Evolutionary conservation across 2,329 filamentous ascomycete genomes (phyloP).

Genomic region (Aspergillus hiratsukae): DNA sequence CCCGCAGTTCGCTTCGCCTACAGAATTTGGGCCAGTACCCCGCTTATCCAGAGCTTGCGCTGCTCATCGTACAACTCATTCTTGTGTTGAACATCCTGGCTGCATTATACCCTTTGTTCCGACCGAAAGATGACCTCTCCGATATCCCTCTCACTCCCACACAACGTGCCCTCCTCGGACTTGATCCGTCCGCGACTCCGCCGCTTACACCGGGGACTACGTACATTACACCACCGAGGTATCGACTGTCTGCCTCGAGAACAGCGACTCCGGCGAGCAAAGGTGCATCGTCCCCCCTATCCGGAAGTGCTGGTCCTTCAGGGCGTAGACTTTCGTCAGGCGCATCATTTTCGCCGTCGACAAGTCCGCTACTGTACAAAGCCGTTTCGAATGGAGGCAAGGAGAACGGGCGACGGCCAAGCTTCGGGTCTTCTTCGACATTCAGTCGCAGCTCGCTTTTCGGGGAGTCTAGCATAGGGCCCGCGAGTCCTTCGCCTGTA

Average conservation of each 20-base stretch:
- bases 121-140: conserved; percentile 68
- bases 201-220: conserved; percentile 63
- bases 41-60: conserved; percentile 40
- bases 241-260: conserved; percentile 65
- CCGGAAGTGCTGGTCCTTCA: conserved; percentile 32
- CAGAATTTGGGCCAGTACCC: conserved; percentile 32
- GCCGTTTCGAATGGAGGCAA: conserved; percentile 47
- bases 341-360: conserved; percentile 51
- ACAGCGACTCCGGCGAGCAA: conserved; percentile 38
- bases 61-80: conserved; percentile 58
- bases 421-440: conserved; percentile 48
- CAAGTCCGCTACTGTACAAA: conserved; percentile 64
- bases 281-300: conserved; percentile 33
- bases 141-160: conserved; percentile 90
- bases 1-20: conserved; percentile 32
- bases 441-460: conserved; percentile 33
- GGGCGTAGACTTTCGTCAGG: conserved; percentile 34
- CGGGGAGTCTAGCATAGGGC: conserved; percentile 47
- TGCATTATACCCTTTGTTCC: conserved; percentile 68
- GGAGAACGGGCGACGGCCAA: conserved; percentile 46
- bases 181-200: conserved; percentile 63
- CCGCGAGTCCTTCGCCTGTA: conserved; percentile 65
- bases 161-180: conserved; percentile 78
- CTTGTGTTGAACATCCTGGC: conserved; percentile 66
- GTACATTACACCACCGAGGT: conserved; percentile 83